Base-by-base conservation (phyloP, 31 red algal genomes). In the Porphyra umbilicalis region DNA sequence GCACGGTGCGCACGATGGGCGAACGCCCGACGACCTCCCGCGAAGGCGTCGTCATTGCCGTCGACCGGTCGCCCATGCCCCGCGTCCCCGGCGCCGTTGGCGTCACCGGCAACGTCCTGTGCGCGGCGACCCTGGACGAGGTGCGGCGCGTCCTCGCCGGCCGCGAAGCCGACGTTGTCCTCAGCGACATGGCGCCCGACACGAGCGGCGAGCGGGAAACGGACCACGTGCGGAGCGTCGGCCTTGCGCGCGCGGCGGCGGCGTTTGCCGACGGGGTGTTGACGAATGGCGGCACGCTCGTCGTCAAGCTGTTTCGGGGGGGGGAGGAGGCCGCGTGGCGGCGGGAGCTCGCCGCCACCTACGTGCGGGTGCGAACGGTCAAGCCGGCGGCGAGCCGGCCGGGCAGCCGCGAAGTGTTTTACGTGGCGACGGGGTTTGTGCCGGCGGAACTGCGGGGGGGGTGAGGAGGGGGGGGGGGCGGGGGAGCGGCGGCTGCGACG, bases 171-270 rank as follows among this genome's bases (percentile, higher is more conserved):
- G 94, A 97, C 82, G 90, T 85, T 30, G 82, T 97, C 32, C 35
- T 97, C 25, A 88, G 84, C 37, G 94, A 97, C 79, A 92, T 92
- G 88, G 90, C 90, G 36, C 94, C 94, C 9, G 38, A 77, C 76
- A 97, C 94, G 37, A 90, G 83, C 38, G 94, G 90, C 18, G 82
- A 91, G 10, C 76, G 80, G 11, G 90, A 81, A n/a, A 74, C 74
- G 9, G 84, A 97, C 81, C 90, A 92, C 85, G 78, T 79, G 35
- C 82, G 83, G 32, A 86, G 83, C 40, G 83, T 97, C 80, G 34
- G 83, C 15, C 35, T 93, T 29, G 89, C 87, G 10, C 71, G 77
- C 1, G 84, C 79, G 34, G 87, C 87, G 35, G 38, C 84, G 33
- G 31, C n/a, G 15, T 36, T 97, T 33, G 90, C 90, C 29, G 44